phyloP scores from a whole-genome alignment of 2,329 filamentous ascomycete genomes.

The Escovopsis weberi region DNA sequence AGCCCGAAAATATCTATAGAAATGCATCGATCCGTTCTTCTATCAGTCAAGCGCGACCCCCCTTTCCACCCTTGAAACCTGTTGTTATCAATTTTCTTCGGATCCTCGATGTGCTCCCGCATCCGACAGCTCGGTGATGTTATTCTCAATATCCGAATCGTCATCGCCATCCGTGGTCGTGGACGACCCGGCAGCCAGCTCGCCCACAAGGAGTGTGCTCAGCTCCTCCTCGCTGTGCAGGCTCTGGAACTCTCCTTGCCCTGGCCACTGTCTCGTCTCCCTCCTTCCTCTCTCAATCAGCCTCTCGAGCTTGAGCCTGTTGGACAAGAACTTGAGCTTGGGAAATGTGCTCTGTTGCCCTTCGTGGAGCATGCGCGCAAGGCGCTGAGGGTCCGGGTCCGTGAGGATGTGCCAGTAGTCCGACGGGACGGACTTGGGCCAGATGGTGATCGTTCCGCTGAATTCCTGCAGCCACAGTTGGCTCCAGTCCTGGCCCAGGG shows the following conservation, averaged over 20 bases:
- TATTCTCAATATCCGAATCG: slow-evolving; percentile 12
- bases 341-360: slow-evolving; percentile 84
- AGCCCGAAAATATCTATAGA: too few relatives aligned
- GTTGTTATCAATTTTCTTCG: slow-evolving; percentile 1
- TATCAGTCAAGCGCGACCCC: too few relatives aligned
- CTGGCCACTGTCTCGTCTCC: slow-evolving; percentile 33
- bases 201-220: slow-evolving; percentile 29
- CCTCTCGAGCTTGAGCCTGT: slow-evolving; percentile 72
- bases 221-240: slow-evolving; percentile 48
- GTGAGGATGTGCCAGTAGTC: slow-evolving; percentile 81
- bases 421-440: slow-evolving; percentile 65
- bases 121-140: background rate
- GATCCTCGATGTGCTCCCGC: slow-evolving; percentile 6
- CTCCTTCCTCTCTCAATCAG: slow-evolving; percentile 43
- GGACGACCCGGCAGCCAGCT: slow-evolving; percentile 17
- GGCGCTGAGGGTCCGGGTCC: slow-evolving; percentile 59
- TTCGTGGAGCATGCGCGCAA: slow-evolving; percentile 80
- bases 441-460: slow-evolving; percentile 87
- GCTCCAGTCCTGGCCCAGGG: slow-evolving; percentile 89
- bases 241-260: slow-evolving; percentile 41
- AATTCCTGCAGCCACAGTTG: slow-evolving; percentile 95
- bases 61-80: too few relatives aligned
- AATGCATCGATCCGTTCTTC: too few relatives aligned
- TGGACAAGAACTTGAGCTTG: slow-evolving; percentile 80
- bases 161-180: slow-evolving; percentile 24